A percentile compares a stretch with the other conserved stretches of the same genome.
These are phyloP conservation scores for Amoeboaphelidium protococcarum DNA, from an alignment of 371 early-diverging fungal genomes.

Conservation along the genomic window DNA sequence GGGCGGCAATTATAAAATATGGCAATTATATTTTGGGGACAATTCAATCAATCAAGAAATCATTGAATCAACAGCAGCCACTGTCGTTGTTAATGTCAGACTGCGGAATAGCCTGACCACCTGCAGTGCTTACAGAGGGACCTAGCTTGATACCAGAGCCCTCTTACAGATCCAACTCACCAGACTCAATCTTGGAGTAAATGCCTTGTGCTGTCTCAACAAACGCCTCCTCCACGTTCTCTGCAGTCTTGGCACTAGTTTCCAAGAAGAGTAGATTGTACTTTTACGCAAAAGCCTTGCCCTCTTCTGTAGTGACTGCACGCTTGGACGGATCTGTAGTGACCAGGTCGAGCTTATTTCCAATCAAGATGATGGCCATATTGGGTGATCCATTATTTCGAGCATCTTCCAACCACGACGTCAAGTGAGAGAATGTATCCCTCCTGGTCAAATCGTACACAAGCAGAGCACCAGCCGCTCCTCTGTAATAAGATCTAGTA, in stretches of 20 bases:
- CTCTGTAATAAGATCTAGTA: constrained; percentile 88
- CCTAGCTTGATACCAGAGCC: too few species aligned
- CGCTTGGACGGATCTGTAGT: too few species aligned
- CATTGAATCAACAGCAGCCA: too few species aligned
- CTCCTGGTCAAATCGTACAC: constrained; percentile 49
- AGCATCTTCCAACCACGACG: constrained; percentile 41
- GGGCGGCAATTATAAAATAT: too few species aligned
- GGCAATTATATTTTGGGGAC: too few species aligned
- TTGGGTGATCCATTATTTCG: constrained; percentile 31
- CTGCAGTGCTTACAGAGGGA: too few species aligned
- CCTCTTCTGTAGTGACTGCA: constrained; percentile 32
- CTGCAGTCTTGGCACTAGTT: constrained; percentile 12
- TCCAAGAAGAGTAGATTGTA: constrained; percentile 22
- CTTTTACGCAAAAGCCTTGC: constrained; percentile 33
- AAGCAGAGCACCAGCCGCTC: constrained; percentile 77
- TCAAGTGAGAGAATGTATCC: constrained; percentile 36
- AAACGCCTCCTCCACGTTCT: constrained; percentile 4
- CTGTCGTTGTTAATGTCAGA: too few species aligned
- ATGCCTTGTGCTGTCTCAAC: background rate
- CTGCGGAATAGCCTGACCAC: too few species aligned
- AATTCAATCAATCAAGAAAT: too few species aligned
- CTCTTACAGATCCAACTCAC: background rate
- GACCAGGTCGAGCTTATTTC: constrained; percentile 32
- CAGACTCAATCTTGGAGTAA: background rate
- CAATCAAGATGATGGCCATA: constrained; percentile 34